Evolutionary conservation across 2,329 filamentous ascomycete genomes (phyloP), one percentile per base, ranked within the genome.

Genomic region (Podosphaera aphanis): DNA sequence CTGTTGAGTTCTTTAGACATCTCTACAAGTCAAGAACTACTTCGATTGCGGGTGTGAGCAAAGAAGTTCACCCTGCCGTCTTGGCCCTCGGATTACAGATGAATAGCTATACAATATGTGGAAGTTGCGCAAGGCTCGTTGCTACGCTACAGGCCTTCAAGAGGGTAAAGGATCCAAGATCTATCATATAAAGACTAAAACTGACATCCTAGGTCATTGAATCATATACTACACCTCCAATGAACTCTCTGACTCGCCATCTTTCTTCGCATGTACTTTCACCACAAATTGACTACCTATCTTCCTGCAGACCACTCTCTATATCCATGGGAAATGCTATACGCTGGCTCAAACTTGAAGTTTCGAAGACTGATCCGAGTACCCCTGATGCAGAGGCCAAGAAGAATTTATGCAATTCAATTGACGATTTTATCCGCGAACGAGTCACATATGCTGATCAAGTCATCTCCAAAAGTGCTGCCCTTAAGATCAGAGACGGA

Each of bases 281-380:
- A 57, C 83, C 86, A 33, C 90, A 98, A 63, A 94, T 98, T 57
- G 85, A 92, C 52, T 94, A 92, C 59, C 72, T 98, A 49, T 83
- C 83, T 49, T 84, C 84, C 53, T 94, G 86, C 58, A 78, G 90
- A n/a, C 86, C 90, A 29, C 82, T 98, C 64, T 92, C 83, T 53
- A 90, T 93, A 62, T 84, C 83, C 50, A 93, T 95, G 78, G 90
- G 90, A 49, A 98, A 95, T 61, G 85, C 85, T 31, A 93, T 98
- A 59, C 76, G 90, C 46, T 88, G 85, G 70, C 71, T 98, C 43
- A 98, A 98, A 66, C 74, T 93, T 42, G 76, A 84, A 56, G 88
- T 98, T 58, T 81, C 83, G 56, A 84, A 84, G 54, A 78, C 94
- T 48, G 85, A 94, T 56, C 84, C 88, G 36, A 81, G 86, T 54